phyloP scores from a whole-genome alignment of 441 rosid species.

The Adansonia madagascariensis region DNA sequence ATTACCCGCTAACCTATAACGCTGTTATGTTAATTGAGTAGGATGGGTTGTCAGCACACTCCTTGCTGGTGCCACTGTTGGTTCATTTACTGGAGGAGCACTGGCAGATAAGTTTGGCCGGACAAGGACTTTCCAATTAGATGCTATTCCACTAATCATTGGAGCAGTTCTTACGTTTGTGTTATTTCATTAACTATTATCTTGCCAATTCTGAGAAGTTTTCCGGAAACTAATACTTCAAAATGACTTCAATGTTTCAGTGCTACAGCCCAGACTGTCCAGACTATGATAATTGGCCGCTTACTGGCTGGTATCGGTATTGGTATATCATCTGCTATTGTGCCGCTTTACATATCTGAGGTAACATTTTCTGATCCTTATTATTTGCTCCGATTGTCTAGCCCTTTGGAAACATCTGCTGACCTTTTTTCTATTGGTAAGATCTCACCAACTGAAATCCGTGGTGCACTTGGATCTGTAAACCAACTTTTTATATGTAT shows the following conservation, averaged over 20 bases:
- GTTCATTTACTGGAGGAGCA: slow-evolving; percentile 94
- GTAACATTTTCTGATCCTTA: slow-evolving; percentile 38
- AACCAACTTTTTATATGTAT: slow-evolving; percentile 95
- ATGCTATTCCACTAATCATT: slow-evolving; percentile 87
- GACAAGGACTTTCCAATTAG: slow-evolving; percentile 85
- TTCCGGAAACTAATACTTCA: slow-evolving; percentile 29
- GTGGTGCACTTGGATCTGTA: slow-evolving; percentile 97
- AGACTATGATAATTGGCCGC: slow-evolving; percentile 94
- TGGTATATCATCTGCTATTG: slow-evolving; percentile 95
- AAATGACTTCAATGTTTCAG: slow-evolving; percentile 42
- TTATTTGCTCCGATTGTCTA: slow-evolving; percentile 18
- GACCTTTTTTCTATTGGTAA: slow-evolving; percentile 37
- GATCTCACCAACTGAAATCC: slow-evolving; percentile 98
- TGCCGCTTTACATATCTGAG: slow-evolving; percentile 98
- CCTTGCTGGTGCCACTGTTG: slow-evolving; percentile 95
- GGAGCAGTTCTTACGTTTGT: slow-evolving; percentile 85
- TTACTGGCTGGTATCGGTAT: slow-evolving; percentile 96
- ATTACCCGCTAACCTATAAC: slow-evolving; percentile 24
- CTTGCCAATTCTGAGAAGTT: slow-evolving; percentile 14
- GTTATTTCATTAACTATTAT: slow-evolving; percentile 21
- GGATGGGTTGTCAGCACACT: slow-evolving; percentile 98
- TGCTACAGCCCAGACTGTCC: slow-evolving; percentile 85
- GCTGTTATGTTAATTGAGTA: slow-evolving; percentile 37
- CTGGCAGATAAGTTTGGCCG: slow-evolving; percentile 96
- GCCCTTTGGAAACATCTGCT: slow-evolving; percentile 25